Conservation (phyloP, 2,329 filamentous ascomycete genomes). For the Aspergillus jensenii region DNA sequence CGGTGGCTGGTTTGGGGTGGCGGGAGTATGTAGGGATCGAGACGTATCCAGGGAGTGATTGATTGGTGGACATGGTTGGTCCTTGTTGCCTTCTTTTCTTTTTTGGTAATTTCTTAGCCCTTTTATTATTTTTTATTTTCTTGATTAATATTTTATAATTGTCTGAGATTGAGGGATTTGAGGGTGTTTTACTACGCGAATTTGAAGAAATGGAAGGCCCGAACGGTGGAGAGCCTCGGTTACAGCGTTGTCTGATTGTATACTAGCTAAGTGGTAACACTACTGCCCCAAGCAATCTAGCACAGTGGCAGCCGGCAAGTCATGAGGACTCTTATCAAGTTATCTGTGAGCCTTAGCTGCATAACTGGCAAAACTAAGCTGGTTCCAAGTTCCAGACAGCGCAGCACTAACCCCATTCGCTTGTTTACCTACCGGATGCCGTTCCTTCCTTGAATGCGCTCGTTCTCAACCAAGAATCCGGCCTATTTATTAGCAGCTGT, state of each 20-base stretch:
- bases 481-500: conserved; percentile 2
- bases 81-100: background rate
- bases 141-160: background rate
- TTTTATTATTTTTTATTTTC: background rate
- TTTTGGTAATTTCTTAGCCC: background rate
- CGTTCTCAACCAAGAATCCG: background rate
- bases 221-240: background rate
- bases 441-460: conserved; percentile 6
- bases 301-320: no score
- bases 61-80: background rate
- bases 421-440: background rate
- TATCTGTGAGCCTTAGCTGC: no score
- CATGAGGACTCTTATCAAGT: no score
- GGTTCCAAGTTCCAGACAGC: background rate
- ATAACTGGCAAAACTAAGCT: background rate
- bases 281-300: no score
- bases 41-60: conserved; percentile 25
- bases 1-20: conserved; percentile 36
- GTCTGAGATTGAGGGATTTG: background rate
- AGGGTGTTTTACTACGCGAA: no score
- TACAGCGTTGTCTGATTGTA: background rate
- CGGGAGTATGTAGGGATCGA: conserved; percentile 42
- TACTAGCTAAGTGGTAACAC: no score
- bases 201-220: no score
- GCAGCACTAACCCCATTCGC: background rate